A percentile compares a stretch with the other conserved stretches of the same genome.
Conservation (phyloP, 495 filamentous ascomycete species). For the Neurospora africana region DNA sequence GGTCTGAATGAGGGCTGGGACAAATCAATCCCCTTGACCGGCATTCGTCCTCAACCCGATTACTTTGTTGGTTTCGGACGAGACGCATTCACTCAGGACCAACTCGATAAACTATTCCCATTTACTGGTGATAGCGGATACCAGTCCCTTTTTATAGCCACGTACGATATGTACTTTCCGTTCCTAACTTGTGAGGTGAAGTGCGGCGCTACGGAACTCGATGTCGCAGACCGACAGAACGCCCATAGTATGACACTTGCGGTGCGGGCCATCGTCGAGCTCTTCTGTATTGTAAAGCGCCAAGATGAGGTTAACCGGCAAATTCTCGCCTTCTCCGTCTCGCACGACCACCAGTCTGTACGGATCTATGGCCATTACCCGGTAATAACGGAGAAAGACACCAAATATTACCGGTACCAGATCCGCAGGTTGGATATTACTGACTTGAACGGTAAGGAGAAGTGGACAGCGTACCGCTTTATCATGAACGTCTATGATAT, state of each 20-base stretch:
- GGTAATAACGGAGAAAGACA: no score
- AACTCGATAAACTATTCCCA: constrained; percentile 29
- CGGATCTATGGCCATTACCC: no score
- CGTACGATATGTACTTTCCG: constrained; percentile 21
- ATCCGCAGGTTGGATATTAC: no score
- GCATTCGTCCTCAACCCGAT: constrained; percentile 28
- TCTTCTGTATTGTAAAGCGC: constrained; percentile 15
- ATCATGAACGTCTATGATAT: no score
- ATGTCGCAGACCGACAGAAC: constrained; percentile 13
- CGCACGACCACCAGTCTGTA: no score
- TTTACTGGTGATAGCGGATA: constrained; percentile 18
- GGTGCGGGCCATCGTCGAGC: constrained; percentile 26
- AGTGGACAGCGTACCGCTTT: no score
- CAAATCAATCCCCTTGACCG: constrained; percentile 22
- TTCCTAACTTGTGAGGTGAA: constrained; percentile 13
- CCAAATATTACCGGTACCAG: no score
- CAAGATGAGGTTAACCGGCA: no score
- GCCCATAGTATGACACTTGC: constrained; percentile 28
- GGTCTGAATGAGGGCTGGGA: constrained; percentile 36
- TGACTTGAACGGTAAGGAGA: no score
- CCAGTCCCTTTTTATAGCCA: constrained; percentile 13
- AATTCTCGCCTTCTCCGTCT: no score
- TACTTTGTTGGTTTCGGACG: constrained; percentile 30
- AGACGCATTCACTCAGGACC: constrained; percentile 30
- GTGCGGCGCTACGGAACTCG: constrained; percentile 26